Percentiles rank a stretch among this genome's conserved stretches.
Evolutionary conservation across 1,284 basidiomycete species (phyloP).

Genomic region (Ganoderma leucocontextum): DNA sequence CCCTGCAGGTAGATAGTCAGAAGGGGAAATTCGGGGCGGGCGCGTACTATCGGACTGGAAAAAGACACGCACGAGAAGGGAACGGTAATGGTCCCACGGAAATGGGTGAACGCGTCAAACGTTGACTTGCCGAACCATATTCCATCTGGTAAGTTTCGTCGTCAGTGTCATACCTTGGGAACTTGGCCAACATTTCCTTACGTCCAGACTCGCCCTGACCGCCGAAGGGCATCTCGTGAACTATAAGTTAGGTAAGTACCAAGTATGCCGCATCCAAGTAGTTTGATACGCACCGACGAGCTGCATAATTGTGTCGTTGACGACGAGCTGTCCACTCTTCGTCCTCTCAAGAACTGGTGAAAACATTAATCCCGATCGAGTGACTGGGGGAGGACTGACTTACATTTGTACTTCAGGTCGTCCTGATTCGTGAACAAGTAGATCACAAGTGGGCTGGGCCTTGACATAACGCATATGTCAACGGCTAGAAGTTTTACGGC

Average conservation of each 20-base stretch:
- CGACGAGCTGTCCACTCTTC: slow-evolving; percentile 56
- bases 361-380: slow-evolving; percentile 26
- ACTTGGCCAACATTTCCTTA: slow-evolving; percentile 36
- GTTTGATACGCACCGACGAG: slow-evolving; percentile 52
- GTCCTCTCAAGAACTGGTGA: slow-evolving; percentile 55
- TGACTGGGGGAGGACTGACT: slow-evolving; percentile 36
- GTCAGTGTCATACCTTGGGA: neutral
- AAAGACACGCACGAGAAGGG: slow-evolving; percentile 44
- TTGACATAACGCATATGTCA: slow-evolving; percentile 27
- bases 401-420: slow-evolving; percentile 48
- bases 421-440: slow-evolving; percentile 58
- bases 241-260: slow-evolving; percentile 28
- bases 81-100: slow-evolving; percentile 50
- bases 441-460: slow-evolving; percentile 57
- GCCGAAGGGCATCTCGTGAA: slow-evolving; percentile 55
- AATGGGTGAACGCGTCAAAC: slow-evolving; percentile 58
- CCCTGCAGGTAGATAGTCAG: slow-evolving; percentile 29
- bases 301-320: slow-evolving; percentile 64
- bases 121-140: slow-evolving; percentile 52
- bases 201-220: slow-evolving; percentile 58
- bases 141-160: slow-evolving; percentile 46
- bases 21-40: neutral
- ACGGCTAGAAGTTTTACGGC: neutral
- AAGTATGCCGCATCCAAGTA: too few relatives aligned
- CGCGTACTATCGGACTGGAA: neutral